Base-by-base conservation (phyloP, 140 eudicot species). In the Anethum foeniculum region DNA sequence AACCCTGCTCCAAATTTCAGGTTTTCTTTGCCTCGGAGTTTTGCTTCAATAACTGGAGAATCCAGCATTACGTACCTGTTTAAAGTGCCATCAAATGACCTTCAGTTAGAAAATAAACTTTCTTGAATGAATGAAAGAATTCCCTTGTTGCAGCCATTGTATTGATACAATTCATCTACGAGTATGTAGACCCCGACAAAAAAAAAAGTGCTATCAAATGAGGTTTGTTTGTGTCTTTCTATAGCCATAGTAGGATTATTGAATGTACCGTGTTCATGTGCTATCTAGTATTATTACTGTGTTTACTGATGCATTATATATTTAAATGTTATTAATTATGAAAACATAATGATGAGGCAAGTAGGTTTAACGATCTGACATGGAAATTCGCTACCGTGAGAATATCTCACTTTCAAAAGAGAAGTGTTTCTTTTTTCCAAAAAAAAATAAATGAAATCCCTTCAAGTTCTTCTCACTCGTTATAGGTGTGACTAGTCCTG, bases 11-110 rank as follows among this genome's bases (percentile, higher is more conserved):
- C 11, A 43, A 81, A 38, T 88, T 76, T 86, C 92, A 93, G 97
- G 96, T 65, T 90, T 91, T 77, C 97, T 97, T 79, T 90, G 90
- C 76, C 97, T 92, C 78, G 98, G 98, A 36, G 94, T 92, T 47
- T 81, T 94, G 91, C 82, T 94, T 83, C 98, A 94, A 73, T 90
- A 89, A 77, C 83, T 94, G 86, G 98, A 94, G 89, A 94, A 92
- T 90, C 98, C 98, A 82, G 97, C 97, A 77, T 80, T 94, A 80
- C 96, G 96, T 38, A 90, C 96, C 60, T 94, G 90, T 91, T 88
- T 94, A 81, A 94, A 86, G 97, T 92, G 79, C 91, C 96, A 39
- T n/a, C n/a, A n/a, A n/a, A n/a, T n/a, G n/a, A n/a, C n/a, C n/a
- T n/a, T n/a, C n/a, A n/a, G n/a, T n/a, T n/a, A n/a, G n/a, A n/a